Evolutionary conservation across 768 basidiomycete species (phyloP), one percentile per base, ranked within the genome.

Genomic region (Cystofilobasidium capitatum): DNA sequence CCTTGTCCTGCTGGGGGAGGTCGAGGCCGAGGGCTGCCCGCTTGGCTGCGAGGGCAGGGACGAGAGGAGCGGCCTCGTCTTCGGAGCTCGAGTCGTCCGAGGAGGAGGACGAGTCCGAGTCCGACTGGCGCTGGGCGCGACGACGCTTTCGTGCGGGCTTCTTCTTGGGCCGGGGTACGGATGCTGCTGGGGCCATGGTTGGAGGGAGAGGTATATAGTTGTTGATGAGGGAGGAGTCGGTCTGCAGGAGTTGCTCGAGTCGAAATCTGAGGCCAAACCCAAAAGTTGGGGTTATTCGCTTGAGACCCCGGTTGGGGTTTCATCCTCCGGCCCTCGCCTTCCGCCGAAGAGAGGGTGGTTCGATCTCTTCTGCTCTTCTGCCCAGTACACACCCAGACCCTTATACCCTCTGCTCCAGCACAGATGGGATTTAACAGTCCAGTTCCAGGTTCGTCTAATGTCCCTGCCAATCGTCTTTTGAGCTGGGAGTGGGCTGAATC

Each of bases 371-470:
- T n/a, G n/a, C n/a, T n/a, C n/a, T n/a, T n/a, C n/a, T n/a, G n/a
- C n/a, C n/a, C n/a, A n/a, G n/a, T n/a, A n/a, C n/a, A n/a, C n/a
- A n/a, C n/a, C n/a, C n/a, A n/a, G n/a, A n/a, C n/a, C n/a, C n/a
- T n/a, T n/a, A n/a, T n/a, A n/a, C n/a, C n/a, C n/a, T n/a, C n/a
- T n/a, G n/a, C n/a, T 5, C 24, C 57, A 6, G 22, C 12, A 17
- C 22, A 9, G 35, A 64, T 69, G 68, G 63, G 63, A 13, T 44
- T 69, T 62, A 69, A 69, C 62, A 59, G 57, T 24, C 68, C 68
- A 9, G 63, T 69, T 22, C 68, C 68, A 59, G 68, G 68, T 69
- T 3, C 22, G 66, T 31, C 44, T 35, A 5, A 6, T 0, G 14
- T 3, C 31, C 8, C 54, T 44, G 54, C 12, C 22, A 29, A 7